These are phyloP conservation scores for Gracilaria vermiculophylla DNA, from an alignment of 23 red algal genomes.

Conservation along the genomic window DNA sequence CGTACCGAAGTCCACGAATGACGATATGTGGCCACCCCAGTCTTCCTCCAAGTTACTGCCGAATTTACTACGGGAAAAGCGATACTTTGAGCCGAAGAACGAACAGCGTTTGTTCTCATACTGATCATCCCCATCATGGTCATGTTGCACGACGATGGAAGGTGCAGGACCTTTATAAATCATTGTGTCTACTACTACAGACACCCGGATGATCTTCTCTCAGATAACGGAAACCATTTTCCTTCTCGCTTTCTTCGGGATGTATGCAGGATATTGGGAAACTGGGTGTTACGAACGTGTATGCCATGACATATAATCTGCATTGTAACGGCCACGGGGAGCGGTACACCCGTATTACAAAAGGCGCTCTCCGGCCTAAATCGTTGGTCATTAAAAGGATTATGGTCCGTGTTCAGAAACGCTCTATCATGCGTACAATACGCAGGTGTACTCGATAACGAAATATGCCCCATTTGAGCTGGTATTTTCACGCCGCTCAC, in stretches of 20 bases:
- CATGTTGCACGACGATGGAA: not conserved
- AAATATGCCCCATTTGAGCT: not conserved
- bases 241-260: conserved; percentile 6
- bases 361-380: not conserved
- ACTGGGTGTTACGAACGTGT: conserved; percentile 16
- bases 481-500: not conserved
- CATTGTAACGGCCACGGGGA: conserved; percentile 28
- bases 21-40: not conserved
- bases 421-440: not conserved
- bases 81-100: not conserved
- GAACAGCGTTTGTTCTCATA: not conserved
- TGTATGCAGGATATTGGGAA: conserved; percentile 19
- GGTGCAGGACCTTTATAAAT: not conserved
- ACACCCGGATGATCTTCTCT: not conserved
- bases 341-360: conserved; percentile 14
- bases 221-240: conserved; percentile 37
- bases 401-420: not conserved
- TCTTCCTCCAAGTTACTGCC: not conserved
- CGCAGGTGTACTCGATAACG: not conserved
- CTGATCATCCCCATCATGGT: not conserved
- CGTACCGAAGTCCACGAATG: not conserved
- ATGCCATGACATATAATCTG: conserved; percentile 30
- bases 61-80: not conserved
- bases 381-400: not conserved
- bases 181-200: conserved; percentile 7